Conservation (phyloP, 805 yeast species). For the Yamadazyma paraphyllophila region DNA sequence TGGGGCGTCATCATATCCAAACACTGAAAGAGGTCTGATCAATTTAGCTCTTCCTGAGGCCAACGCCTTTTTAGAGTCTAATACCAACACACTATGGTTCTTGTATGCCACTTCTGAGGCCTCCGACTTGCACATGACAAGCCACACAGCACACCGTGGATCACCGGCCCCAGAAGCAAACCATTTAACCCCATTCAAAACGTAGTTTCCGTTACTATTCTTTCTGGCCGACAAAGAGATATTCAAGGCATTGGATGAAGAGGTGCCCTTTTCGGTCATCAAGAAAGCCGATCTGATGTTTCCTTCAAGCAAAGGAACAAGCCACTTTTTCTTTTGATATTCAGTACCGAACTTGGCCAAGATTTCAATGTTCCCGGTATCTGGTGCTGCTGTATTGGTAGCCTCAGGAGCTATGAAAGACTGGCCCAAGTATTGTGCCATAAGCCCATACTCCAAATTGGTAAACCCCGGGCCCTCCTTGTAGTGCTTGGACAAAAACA, state of each 20-base stretch:
- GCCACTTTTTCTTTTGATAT: slow-evolving; percentile 44
- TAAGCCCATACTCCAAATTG: slow-evolving; percentile 61
- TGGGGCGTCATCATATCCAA: slow-evolving; percentile 68
- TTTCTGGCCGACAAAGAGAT: slow-evolving; percentile 44
- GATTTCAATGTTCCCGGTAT: slow-evolving; percentile 61
- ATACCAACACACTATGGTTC: slow-evolving; percentile 56
- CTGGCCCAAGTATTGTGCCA: slow-evolving; percentile 62
- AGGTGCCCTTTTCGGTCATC: slow-evolving; percentile 62
- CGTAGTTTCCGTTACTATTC: slow-evolving; percentile 43
- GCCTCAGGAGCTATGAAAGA: slow-evolving; percentile 56
- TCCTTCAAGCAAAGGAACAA: slow-evolving; percentile 53
- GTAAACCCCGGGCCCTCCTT: slow-evolving; percentile 56
- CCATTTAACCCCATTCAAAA: slow-evolving; percentile 64
- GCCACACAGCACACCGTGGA: slow-evolving; percentile 55
- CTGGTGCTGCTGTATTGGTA: slow-evolving; percentile 61
- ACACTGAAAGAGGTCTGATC: slow-evolving; percentile 50
- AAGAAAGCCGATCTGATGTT: slow-evolving; percentile 58
- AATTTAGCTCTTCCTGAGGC: slow-evolving; percentile 48
- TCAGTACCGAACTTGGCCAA: slow-evolving; percentile 41
- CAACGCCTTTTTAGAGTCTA: slow-evolving; percentile 50
- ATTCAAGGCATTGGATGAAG: slow-evolving; percentile 63
- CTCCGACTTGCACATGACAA: slow-evolving; percentile 51
- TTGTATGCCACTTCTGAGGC: slow-evolving; percentile 32
- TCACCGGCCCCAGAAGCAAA: slow-evolving; percentile 72
- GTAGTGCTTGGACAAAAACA: slow-evolving; percentile 51